These are phyloP conservation scores for Silene noctiflora DNA, from an alignment of 179 eudicot species.

Conservation along the genomic window DNA sequence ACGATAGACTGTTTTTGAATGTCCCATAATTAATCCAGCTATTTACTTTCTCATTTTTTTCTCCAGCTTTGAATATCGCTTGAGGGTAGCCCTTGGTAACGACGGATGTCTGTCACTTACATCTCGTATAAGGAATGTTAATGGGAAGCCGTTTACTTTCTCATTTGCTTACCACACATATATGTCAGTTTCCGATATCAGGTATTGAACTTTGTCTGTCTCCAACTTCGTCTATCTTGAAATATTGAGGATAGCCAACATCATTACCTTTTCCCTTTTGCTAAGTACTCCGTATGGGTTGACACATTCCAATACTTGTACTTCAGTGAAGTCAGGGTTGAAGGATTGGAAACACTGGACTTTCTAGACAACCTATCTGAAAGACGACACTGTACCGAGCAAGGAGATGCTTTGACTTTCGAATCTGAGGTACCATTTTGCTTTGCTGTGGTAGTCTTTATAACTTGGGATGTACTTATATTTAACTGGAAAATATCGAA, in stretches of 20 bases:
- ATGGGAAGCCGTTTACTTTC: slow-evolving; percentile 79
- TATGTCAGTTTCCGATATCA: slow-evolving; percentile 78
- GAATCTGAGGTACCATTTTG: slow-evolving; percentile 65
- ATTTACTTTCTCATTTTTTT: not conserved
- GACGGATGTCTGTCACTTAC: slow-evolving; percentile 57
- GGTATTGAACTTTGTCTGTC: slow-evolving; percentile 36
- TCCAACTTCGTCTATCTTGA: not conserved
- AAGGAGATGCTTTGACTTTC: slow-evolving; percentile 87
- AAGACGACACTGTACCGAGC: slow-evolving; percentile 77
- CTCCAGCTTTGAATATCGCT: slow-evolving; percentile 70
- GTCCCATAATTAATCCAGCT: too few species aligned
- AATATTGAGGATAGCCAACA: not conserved
- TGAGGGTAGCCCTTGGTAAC: slow-evolving; percentile 64
- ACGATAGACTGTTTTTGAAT: too few species aligned
- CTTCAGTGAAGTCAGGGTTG: slow-evolving; percentile 89
- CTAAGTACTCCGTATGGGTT: not conserved
- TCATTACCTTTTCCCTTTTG: too few species aligned
- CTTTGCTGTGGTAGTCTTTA: too few species aligned
- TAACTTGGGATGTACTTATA: too few species aligned
- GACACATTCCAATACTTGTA: not conserved
- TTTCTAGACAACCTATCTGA: slow-evolving; percentile 70
- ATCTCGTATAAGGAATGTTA: slow-evolving; percentile 74
- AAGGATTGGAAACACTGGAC: slow-evolving; percentile 92
- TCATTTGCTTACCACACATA: slow-evolving; percentile 88
- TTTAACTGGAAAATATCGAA: not conserved